Conservation (phyloP, 768 basidiomycete species). For the Auricularia sp. region DNA sequence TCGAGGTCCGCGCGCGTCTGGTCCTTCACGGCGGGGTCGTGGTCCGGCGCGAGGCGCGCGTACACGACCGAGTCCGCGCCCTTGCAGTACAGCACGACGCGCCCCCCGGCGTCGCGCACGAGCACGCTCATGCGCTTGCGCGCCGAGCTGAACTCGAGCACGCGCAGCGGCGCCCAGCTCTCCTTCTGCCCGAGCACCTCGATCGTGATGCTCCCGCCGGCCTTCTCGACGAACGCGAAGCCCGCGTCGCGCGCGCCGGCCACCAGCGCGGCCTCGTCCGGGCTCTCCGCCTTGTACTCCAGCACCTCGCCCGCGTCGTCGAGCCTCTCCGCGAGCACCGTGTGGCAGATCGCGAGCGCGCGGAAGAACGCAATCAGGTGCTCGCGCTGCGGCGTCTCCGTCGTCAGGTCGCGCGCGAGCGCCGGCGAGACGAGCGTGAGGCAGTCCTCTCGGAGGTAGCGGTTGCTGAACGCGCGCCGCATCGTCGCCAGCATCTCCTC, state of each 20-base stretch:
- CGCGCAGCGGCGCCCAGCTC: constrained; percentile 64
- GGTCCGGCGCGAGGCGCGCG: constrained; percentile 65
- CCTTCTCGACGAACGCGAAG: constrained; percentile 76
- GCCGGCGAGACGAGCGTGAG: constrained; percentile 83
- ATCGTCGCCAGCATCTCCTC: constrained; percentile 66
- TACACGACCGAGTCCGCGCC: constrained; percentile 97
- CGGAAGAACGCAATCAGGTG: constrained; percentile 81
- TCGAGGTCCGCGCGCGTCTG: constrained; percentile 84
- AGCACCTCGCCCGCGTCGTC: constrained; percentile 46
- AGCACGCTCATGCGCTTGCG: constrained; percentile 94
- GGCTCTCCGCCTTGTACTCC: constrained; percentile 93
- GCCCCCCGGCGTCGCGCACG: constrained; percentile 77
- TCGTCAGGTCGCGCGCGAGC: constrained; percentile 66
- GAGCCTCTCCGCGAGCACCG: constrained; percentile 72
- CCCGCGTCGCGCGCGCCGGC: constrained; percentile 86
- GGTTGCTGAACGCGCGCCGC: constrained; percentile 77
- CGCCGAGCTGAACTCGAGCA: constrained; percentile 89
- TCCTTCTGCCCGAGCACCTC: constrained; percentile 87
- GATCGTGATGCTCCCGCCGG: constrained; percentile 70
- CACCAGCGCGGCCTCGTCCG: constrained; percentile 91
- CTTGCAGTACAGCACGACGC: constrained; percentile 81
- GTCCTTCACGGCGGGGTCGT: constrained; percentile 62
- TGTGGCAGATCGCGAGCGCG: constrained; percentile 91
- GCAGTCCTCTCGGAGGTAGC: constrained; percentile 68
- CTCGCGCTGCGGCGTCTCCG: constrained; percentile 44